phyloP scores from a whole-genome alignment of 495 filamentous ascomycete species.

The Aspergillus leporis region DNA sequence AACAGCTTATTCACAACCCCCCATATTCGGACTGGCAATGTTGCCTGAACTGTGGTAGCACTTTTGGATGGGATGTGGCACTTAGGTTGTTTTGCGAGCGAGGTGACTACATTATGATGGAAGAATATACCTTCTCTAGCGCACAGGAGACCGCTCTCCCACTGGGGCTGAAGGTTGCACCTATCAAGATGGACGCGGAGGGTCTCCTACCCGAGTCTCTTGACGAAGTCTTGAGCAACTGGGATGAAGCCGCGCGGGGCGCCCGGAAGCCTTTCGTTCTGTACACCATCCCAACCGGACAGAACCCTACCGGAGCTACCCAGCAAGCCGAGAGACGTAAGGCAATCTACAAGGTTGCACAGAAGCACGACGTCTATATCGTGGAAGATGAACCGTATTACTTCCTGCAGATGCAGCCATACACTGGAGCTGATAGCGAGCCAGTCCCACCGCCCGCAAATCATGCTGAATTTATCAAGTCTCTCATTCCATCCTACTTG shows the following conservation, averaged over 20 bases:
- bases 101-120: slow-evolving; percentile 72
- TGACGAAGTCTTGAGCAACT: slow-evolving; percentile 65
- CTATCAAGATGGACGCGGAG: slow-evolving; percentile 75
- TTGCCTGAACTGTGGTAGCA: slow-evolving; percentile 73
- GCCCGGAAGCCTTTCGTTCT: slow-evolving; percentile 72
- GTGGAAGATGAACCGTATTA: slow-evolving; percentile 97
- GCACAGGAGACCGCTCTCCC: slow-evolving; percentile 81
- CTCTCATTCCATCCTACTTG: slow-evolving; percentile 61
- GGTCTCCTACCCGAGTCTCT: slow-evolving; percentile 68
- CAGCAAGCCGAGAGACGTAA: slow-evolving; percentile 62
- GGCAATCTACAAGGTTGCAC: slow-evolving; percentile 72
- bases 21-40: slow-evolving; percentile 82
- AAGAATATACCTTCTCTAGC: slow-evolving; percentile 84
- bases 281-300: slow-evolving; percentile 61
- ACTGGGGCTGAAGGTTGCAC: slow-evolving; percentile 69
- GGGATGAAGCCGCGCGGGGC: slow-evolving; percentile 59
- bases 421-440: slow-evolving; percentile 54
- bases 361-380: slow-evolving; percentile 83
- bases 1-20: slow-evolving; percentile 42
- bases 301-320: slow-evolving; percentile 94
- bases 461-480: slow-evolving; percentile 60
- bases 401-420: slow-evolving; percentile 94
- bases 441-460: slow-evolving; percentile 54
- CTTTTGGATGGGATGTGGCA: slow-evolving; percentile 72
- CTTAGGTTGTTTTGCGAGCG: slow-evolving; percentile 75